phyloP scores from a whole-genome alignment of 495 filamentous ascomycete genomes.

The Lepidopterella palustris region DNA sequence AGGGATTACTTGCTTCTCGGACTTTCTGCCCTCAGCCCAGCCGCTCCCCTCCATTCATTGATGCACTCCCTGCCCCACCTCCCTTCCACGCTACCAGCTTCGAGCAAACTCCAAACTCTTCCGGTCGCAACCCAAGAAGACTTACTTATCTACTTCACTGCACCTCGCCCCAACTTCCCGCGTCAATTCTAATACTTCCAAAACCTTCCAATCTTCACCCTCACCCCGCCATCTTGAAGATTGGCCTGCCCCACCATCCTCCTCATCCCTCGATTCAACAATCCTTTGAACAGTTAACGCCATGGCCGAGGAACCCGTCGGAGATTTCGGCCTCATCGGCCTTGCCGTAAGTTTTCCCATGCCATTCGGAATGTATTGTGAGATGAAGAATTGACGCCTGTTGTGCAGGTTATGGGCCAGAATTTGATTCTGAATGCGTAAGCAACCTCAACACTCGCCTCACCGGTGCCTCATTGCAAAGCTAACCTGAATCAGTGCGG shows the following conservation, averaged over 20 bases:
- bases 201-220: conserved; percentile 1
- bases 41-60: neutral
- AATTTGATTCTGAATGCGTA: conserved; percentile 97
- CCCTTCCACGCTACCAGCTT: conserved; percentile 5
- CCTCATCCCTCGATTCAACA: conserved; percentile 8
- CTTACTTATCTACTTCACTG: conserved; percentile 16
- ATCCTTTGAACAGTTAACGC: conserved; percentile 5
- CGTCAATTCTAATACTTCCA: conserved; percentile 3
- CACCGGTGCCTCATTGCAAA: conserved; percentile 8
- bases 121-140: conserved; percentile 16
- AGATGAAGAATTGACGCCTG: conserved; percentile 1
- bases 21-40: neutral
- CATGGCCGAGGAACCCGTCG: conserved; percentile 38
- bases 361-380: neutral
- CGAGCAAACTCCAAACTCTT: conserved; percentile 18
- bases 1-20: neutral
- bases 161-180: conserved; percentile 2
- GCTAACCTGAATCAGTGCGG: conserved; percentile 22
- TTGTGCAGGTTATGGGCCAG: conserved; percentile 71
- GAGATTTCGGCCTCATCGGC: conserved; percentile 98
- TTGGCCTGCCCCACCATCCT: conserved; percentile 13
- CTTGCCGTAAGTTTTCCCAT: conserved; percentile 51
- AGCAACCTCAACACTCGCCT: conserved; percentile 9
- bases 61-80: neutral
- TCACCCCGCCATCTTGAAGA: conserved; percentile 9